These are phyloP conservation scores for Teratosphaeria pseudoeucalypti DNA, from an alignment of 2,329 filamentous ascomycete species.

Conservation along the genomic window DNA sequence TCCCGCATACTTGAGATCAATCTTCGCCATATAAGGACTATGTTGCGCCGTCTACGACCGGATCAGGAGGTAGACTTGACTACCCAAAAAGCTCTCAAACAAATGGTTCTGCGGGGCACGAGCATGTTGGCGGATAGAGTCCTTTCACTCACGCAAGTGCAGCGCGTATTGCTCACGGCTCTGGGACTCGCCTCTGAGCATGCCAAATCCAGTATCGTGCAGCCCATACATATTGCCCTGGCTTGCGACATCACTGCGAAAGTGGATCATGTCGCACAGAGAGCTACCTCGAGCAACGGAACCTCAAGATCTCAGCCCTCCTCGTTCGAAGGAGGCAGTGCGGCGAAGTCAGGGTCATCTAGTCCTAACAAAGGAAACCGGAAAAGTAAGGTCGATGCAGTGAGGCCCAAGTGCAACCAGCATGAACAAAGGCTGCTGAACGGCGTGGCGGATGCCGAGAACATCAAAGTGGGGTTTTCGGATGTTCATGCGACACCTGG, in stretches of 20 bases:
- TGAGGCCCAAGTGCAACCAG: slow-evolving; percentile 52
- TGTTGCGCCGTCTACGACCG: slow-evolving; percentile 43
- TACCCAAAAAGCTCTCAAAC: slow-evolving; percentile 7
- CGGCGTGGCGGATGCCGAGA: slow-evolving; percentile 70
- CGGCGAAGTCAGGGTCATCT: slow-evolving; percentile 1
- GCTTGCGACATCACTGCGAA: slow-evolving; percentile 11
- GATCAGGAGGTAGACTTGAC: slow-evolving; percentile 11
- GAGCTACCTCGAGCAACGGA: slow-evolving; percentile 6
- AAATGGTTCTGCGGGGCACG: slow-evolving; percentile 17
- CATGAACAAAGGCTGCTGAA: slow-evolving; percentile 75
- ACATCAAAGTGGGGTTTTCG: slow-evolving; percentile 76
- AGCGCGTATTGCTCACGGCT: slow-evolving; percentile 46
- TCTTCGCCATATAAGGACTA: slow-evolving; percentile 52
- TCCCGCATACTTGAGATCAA: slow-evolving; percentile 43
- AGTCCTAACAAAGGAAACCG: slow-evolving; percentile 2
- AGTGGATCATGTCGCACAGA: slow-evolving; percentile 10
- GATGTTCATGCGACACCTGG: slow-evolving; percentile 75
- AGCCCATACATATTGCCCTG: slow-evolving; percentile 27
- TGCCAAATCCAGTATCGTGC: slow-evolving; percentile 20
- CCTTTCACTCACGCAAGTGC: slow-evolving; percentile 47
- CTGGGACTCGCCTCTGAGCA: slow-evolving; percentile 39
- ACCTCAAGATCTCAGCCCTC: slow-evolving; percentile 3
- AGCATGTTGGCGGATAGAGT: slow-evolving; percentile 42
- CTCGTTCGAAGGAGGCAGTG: not conserved
- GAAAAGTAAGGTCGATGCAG: slow-evolving; percentile 30